Conservation (phyloP, 2,329 filamentous ascomycete species). For the Myriosclerotinia duriaeana region DNA sequence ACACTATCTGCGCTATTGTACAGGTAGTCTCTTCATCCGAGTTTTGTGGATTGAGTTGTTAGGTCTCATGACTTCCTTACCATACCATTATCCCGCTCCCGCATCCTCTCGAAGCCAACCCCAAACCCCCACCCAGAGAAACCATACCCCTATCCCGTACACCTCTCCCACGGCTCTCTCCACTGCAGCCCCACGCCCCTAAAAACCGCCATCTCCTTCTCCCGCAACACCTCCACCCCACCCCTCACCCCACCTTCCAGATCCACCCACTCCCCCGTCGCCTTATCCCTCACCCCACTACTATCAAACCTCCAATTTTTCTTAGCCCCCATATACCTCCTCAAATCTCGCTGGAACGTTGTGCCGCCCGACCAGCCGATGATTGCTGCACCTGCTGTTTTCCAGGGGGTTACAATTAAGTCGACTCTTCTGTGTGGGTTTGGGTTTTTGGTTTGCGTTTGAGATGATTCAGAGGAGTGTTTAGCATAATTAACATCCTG, state of each 20-base stretch:
- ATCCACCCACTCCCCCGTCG: slow-evolving; percentile 59
- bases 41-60: too few relatives aligned
- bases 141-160: slow-evolving; percentile 28
- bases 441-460: slow-evolving; percentile 54
- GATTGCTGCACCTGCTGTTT: slow-evolving; percentile 82
- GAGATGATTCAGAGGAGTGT: too few relatives aligned
- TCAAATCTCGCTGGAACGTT: slow-evolving; percentile 84
- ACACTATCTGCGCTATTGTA: too few relatives aligned
- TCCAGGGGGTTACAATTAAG: slow-evolving; percentile 88
- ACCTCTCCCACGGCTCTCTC: slow-evolving; percentile 65
- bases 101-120: too few relatives aligned
- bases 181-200: slow-evolving; percentile 69
- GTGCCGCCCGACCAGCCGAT: slow-evolving; percentile 86
- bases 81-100: too few relatives aligned
- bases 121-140: background rate
- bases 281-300: slow-evolving; percentile 80
- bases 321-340: slow-evolving; percentile 72
- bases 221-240: slow-evolving; percentile 42
- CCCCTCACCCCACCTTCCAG: slow-evolving; percentile 54
- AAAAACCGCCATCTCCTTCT: slow-evolving; percentile 80
- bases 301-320: slow-evolving; percentile 85
- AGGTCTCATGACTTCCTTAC: too few relatives aligned
- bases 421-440: slow-evolving; percentile 84
- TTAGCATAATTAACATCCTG: slow-evolving; percentile 61
- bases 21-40: too few relatives aligned